These are phyloP conservation scores for Davidsoniella eucalypti DNA, from an alignment of 2,329 filamentous ascomycete species.

Conservation along the genomic window DNA sequence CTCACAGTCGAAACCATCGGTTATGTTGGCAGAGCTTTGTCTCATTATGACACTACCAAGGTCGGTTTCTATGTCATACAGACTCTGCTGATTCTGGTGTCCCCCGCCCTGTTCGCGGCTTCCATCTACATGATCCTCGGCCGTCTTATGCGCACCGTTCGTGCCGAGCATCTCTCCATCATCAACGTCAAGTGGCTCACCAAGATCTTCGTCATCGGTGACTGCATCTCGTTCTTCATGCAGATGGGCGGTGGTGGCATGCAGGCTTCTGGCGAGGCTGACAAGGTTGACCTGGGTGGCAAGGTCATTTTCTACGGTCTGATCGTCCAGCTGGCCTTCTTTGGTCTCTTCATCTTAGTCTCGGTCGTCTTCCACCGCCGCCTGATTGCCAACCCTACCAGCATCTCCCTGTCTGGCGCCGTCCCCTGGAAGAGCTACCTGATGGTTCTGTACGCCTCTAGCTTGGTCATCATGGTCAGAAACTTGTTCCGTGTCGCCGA, in stretches of 20 bases:
- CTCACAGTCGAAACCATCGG: slow-evolving; percentile 18
- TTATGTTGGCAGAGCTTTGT: slow-evolving; percentile 10
- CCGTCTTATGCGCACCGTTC: slow-evolving; percentile 25
- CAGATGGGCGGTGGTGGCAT: slow-evolving; percentile 29
- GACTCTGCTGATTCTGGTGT: slow-evolving; percentile 27
- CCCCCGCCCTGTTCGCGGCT: slow-evolving; percentile 31
- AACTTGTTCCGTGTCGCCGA: slow-evolving; percentile 31
- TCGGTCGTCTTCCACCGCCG: slow-evolving; percentile 27
- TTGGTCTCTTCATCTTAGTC: slow-evolving; percentile 33
- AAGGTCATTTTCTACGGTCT: slow-evolving; percentile 35
- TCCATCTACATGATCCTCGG: slow-evolving; percentile 35
- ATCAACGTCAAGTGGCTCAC: slow-evolving; percentile 28
- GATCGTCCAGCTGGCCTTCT: slow-evolving; percentile 35
- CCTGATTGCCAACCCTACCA: slow-evolving; percentile 14
- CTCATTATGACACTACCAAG: slow-evolving; percentile 18
- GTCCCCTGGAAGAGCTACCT: slow-evolving; percentile 20
- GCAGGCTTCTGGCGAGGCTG: neutral
- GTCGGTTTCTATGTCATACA: slow-evolving; percentile 27
- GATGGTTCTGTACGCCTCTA: slow-evolving; percentile 19
- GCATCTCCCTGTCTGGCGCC: slow-evolving; percentile 9
- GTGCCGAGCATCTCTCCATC: slow-evolving; percentile 21
- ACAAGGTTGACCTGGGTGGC: slow-evolving; percentile 20
- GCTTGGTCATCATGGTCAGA: slow-evolving; percentile 27
- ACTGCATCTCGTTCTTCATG: slow-evolving; percentile 34
- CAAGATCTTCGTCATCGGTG: slow-evolving; percentile 36